phyloP scores from a whole-genome alignment of 306 rosid species.

The Vigna mungo region DNA sequence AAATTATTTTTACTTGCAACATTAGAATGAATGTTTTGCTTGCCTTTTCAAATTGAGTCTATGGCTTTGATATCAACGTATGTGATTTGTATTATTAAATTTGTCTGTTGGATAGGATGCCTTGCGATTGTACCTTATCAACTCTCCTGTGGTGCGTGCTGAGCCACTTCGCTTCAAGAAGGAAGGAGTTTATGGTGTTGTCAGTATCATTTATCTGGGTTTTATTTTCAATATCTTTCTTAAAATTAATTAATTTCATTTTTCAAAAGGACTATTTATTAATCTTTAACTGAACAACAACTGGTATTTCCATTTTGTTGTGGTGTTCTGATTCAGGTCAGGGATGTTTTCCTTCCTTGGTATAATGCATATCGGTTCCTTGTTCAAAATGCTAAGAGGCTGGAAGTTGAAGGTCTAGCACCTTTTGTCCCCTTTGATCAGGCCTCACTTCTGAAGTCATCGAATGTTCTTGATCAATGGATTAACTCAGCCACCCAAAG shows the following conservation, averaged over 20 bases:
- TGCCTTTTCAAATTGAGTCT: constrained; percentile 9
- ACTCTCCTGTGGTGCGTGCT: constrained; percentile 97
- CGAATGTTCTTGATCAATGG: constrained; percentile 99
- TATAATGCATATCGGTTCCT: constrained; percentile 96
- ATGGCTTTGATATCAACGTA: neutral
- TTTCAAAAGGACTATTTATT: constrained; percentile 23
- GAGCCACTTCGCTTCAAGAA: constrained; percentile 93
- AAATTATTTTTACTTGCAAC: neutral
- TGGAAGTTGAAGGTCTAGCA: constrained; percentile 83
- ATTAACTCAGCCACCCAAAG: constrained; percentile 96
- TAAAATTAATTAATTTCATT: constrained; percentile 12
- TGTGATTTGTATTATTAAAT: constrained; percentile 20
- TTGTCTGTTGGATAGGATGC: constrained; percentile 74
- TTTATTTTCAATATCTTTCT: constrained; percentile 8
- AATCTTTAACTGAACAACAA: constrained; percentile 3
- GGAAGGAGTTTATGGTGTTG: constrained; percentile 99
- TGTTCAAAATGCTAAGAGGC: constrained; percentile 94
- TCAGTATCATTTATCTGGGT: constrained; percentile 54
- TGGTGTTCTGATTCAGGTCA: constrained; percentile 65
- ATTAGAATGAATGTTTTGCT: constrained; percentile 15
- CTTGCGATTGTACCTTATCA: constrained; percentile 82
- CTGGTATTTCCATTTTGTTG: constrained; percentile 15
- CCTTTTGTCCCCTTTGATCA: constrained; percentile 71
- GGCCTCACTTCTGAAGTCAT: constrained; percentile 71
- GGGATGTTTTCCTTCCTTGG: constrained; percentile 98